Conservation (phyloP, 2,329 filamentous ascomycete genomes). For the Fusarium incarnatum region DNA sequence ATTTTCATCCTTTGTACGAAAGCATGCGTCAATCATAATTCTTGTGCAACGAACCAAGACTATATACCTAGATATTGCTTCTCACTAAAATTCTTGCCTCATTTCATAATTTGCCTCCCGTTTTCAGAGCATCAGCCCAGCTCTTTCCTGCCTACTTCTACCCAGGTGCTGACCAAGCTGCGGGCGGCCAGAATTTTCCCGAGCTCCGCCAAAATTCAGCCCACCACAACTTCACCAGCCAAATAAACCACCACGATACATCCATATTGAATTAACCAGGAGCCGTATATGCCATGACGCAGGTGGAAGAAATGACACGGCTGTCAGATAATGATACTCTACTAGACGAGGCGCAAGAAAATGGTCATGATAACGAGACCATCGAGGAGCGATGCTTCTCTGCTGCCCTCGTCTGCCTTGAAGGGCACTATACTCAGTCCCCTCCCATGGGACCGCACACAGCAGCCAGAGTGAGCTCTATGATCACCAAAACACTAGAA, state of each 20-base stretch:
- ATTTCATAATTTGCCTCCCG: neutral
- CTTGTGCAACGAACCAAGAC: neutral
- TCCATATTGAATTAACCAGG: slow-evolving; percentile 9
- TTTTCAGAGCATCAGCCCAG: neutral
- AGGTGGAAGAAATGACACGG: slow-evolving; percentile 44
- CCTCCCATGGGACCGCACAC: slow-evolving; percentile 69
- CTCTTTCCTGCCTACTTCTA: neutral
- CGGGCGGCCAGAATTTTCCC: slow-evolving; percentile 44
- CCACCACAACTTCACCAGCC: slow-evolving; percentile 32
- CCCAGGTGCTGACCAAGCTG: slow-evolving; percentile 43
- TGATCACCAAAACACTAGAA: slow-evolving; percentile 71
- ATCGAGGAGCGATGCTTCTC: slow-evolving; percentile 74
- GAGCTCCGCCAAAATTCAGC: slow-evolving; percentile 39
- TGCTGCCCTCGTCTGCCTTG: slow-evolving; percentile 69
- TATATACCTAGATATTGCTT: neutral
- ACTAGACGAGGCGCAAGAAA: slow-evolving; percentile 30
- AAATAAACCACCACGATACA: slow-evolving; percentile 19
- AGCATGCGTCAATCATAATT: neutral
- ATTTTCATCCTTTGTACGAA: neutral
- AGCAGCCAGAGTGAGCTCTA: slow-evolving; percentile 64
- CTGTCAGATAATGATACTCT: slow-evolving; percentile 42
- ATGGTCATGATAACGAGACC: slow-evolving; percentile 54
- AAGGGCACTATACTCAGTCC: slow-evolving; percentile 69
- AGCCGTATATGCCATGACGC: slow-evolving; percentile 24
- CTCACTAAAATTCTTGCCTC: neutral